These are phyloP conservation scores for Scheffersomyces segobiensis DNA, from an alignment of 1,139 yeast species.

Conservation along the genomic window DNA sequence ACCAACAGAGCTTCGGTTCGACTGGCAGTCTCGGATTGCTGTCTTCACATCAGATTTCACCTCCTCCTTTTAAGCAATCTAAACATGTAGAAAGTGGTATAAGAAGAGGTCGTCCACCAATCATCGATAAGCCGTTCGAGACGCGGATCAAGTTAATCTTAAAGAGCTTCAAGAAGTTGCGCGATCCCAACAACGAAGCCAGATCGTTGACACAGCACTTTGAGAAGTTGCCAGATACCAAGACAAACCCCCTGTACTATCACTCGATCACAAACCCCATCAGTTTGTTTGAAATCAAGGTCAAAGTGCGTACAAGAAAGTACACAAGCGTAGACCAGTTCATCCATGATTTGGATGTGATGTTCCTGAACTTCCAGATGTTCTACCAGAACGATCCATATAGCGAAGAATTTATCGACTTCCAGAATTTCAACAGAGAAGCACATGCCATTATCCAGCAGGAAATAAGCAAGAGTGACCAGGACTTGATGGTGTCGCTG, in stretches of 20 bases:
- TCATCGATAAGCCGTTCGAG: slow-evolving; percentile 92
- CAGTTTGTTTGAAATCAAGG: slow-evolving; percentile 77
- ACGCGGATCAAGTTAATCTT: slow-evolving; percentile 85
- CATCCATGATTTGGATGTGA: slow-evolving; percentile 69
- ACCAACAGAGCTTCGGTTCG: slow-evolving; percentile 4
- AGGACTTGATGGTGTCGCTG: slow-evolving; percentile 70
- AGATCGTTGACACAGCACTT: slow-evolving; percentile 58
- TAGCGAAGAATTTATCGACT: slow-evolving; percentile 58
- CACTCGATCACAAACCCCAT: slow-evolving; percentile 66
- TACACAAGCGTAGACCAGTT: slow-evolving; percentile 76
- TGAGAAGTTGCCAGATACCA: slow-evolving; percentile 80
- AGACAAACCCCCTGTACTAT: slow-evolving; percentile 68
- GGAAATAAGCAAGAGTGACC: slow-evolving; percentile 80
- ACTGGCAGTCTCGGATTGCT: slow-evolving; percentile 2
- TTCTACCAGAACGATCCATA: slow-evolving; percentile 59
- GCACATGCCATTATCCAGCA: slow-evolving; percentile 62
- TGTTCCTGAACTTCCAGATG: slow-evolving; percentile 73
- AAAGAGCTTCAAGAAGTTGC: slow-evolving; percentile 75
- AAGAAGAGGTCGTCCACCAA: slow-evolving; percentile 93
- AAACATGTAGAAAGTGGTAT: slow-evolving; percentile 55
- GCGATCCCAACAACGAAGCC: slow-evolving; percentile 50
- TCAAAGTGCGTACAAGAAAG: slow-evolving; percentile 83
- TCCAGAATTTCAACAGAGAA: slow-evolving; percentile 59
- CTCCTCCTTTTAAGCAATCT: slow-evolving; percentile 9
- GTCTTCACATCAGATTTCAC: slow-evolving; percentile 1